These are phyloP conservation scores for Didymella sp. DNA, from an alignment of 2,329 filamentous ascomycete genomes.

Conservation along the genomic window DNA sequence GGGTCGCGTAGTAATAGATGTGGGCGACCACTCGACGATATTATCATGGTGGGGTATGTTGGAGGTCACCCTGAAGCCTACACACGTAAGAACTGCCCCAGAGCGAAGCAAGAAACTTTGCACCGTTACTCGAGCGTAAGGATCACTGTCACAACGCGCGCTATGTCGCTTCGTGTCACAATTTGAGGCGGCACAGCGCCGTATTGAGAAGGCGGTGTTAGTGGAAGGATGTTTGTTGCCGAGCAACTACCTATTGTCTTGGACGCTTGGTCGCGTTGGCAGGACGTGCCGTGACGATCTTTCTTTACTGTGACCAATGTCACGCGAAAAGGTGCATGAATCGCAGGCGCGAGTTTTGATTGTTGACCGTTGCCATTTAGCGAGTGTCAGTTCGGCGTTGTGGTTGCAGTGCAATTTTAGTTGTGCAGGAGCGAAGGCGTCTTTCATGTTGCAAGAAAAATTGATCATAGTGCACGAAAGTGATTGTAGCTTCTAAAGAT, in stretches of 20 bases:
- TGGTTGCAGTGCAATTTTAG: not conserved
- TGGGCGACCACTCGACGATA: slow-evolving; percentile 22
- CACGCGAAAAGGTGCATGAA: not conserved
- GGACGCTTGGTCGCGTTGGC: slow-evolving; percentile 15
- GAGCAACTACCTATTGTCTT: slow-evolving; percentile 12
- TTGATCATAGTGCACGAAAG: too few species aligned
- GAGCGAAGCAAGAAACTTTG: not conserved
- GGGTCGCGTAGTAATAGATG: slow-evolving; percentile 21
- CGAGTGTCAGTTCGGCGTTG: not conserved
- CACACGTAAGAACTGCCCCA: not conserved
- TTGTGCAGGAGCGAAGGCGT: not conserved
- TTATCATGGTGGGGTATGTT: slow-evolving; percentile 14
- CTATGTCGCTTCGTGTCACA: slow-evolving; percentile 4
- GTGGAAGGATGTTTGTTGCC: slow-evolving; percentile 7
- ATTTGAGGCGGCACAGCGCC: slow-evolving; percentile 3
- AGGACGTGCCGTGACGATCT: slow-evolving; percentile 12
- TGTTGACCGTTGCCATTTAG: not conserved
- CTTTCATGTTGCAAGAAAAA: too few species aligned
- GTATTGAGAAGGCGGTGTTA: slow-evolving; percentile 2
- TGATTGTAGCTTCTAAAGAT: too few species aligned
- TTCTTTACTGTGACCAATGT: not conserved
- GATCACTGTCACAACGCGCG: not conserved
- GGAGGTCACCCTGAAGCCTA: not conserved
- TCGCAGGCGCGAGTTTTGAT: not conserved
- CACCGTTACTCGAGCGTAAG: not conserved